Evolutionary conservation across 371 early-diverging fungal species (phyloP).

Genomic region (Mortierella sp.): DNA sequence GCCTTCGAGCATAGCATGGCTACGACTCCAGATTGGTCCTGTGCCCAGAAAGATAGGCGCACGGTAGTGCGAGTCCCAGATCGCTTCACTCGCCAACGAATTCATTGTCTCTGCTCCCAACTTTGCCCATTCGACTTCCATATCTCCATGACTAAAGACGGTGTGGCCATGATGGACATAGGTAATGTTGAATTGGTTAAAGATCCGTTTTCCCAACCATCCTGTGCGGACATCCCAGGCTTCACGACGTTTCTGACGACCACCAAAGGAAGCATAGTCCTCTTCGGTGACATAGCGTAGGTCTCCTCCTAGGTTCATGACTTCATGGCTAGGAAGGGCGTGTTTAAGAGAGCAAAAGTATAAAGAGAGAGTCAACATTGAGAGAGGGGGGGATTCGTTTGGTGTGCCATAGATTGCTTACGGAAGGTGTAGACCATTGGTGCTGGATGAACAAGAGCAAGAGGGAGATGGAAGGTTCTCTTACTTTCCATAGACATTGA

Average conservation of each 20-base stretch:
- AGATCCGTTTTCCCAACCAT: constrained; percentile 73
- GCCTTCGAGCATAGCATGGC: constrained; percentile 29
- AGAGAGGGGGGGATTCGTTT: no score
- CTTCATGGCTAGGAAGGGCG: constrained; percentile 78
- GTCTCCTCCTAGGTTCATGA: constrained; percentile 80
- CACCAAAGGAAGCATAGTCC: constrained; percentile 77
- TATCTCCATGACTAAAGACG: constrained; percentile 83
- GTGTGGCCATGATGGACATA: constrained; percentile 68
- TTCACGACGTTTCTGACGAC: constrained; percentile 58
- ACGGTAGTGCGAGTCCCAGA: constrained; percentile 44
- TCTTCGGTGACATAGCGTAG: constrained; percentile 76
- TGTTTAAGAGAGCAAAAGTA: no score
- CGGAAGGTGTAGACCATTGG: not conserved
- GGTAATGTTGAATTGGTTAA: constrained; percentile 63
- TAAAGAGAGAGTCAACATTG: no score
- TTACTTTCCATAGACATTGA: constrained; percentile 50
- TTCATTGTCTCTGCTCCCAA: constrained; percentile 72
- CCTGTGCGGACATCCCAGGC: constrained; percentile 71
- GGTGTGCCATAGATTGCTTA: no score
- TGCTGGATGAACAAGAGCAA: not conserved
- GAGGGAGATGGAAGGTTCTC: not conserved
- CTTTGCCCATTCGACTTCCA: constrained; percentile 62
- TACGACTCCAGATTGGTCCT: constrained; percentile 47
- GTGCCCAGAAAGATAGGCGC: constrained; percentile 43
- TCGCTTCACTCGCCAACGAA: constrained; percentile 55